Conservation (phyloP, 257 asterid genomes). For the Nicotiana sylvestris region DNA sequence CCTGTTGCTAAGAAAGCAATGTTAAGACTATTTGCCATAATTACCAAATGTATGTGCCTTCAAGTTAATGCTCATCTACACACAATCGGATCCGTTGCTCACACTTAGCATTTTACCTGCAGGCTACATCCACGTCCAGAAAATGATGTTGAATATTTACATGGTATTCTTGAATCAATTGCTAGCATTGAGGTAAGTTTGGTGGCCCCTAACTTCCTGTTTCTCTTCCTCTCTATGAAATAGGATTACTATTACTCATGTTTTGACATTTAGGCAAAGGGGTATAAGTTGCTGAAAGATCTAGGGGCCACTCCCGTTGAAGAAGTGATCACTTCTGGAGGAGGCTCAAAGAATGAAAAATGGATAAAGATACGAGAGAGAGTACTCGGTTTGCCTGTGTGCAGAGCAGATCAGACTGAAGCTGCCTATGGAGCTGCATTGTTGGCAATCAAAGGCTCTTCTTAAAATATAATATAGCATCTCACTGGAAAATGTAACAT, state of each 20-base stretch:
- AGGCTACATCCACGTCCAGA: slow-evolving; percentile 88
- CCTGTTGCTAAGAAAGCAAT: not conserved
- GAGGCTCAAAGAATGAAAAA: slow-evolving; percentile 75
- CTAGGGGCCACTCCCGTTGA: slow-evolving; percentile 91
- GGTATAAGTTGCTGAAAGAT: slow-evolving; percentile 64
- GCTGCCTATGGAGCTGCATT: slow-evolving; percentile 97
- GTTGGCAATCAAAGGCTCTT: slow-evolving; percentile 64
- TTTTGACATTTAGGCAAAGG: slow-evolving; percentile 52
- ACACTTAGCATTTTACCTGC: slow-evolving; percentile 19
- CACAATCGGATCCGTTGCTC: not conserved
- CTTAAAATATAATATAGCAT: not conserved
- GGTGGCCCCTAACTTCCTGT: not conserved
- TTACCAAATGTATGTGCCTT: not conserved
- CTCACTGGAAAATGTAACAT: not conserved
- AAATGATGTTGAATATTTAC: slow-evolving; percentile 68
- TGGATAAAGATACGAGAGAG: slow-evolving; percentile 83
- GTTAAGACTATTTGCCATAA: not conserved
- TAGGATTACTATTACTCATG: not conserved
- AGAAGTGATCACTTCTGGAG: slow-evolving; percentile 83
- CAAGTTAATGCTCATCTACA: not conserved
- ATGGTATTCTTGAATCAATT: slow-evolving; percentile 86
- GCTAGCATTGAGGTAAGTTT: slow-evolving; percentile 79
- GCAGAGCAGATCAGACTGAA: slow-evolving; percentile 70
- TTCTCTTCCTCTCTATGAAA: not conserved
- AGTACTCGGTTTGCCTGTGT: slow-evolving; percentile 71